Conservation (phyloP, 495 filamentous ascomycete genomes). For the Penicillium odoratum region DNA sequence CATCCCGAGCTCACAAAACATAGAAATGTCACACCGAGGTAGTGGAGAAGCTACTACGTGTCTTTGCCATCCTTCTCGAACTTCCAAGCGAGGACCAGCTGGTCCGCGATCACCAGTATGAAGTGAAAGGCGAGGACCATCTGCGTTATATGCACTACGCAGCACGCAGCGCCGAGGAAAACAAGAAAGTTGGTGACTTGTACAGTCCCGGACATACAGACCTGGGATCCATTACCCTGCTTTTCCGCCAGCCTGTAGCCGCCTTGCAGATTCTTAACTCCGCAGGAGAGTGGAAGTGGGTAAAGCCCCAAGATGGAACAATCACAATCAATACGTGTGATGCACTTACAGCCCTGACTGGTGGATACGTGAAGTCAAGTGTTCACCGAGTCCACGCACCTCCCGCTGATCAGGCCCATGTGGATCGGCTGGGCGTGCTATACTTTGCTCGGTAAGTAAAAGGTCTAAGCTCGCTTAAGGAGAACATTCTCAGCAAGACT, state of each 20-base stretch:
- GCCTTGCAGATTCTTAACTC: constrained; percentile 47
- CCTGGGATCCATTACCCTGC: constrained; percentile 42
- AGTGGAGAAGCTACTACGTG: constrained; percentile 51
- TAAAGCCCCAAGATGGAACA: constrained; percentile 45
- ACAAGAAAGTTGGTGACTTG: constrained; percentile 35
- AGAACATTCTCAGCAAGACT: neutral
- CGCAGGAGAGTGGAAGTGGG: constrained; percentile 42
- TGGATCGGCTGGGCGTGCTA: constrained; percentile 52
- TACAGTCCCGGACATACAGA: constrained; percentile 42
- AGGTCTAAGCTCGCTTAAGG: neutral
- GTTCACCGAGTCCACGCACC: constrained; percentile 54
- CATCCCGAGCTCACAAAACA: neutral
- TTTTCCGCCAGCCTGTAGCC: constrained; percentile 50
- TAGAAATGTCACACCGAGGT: constrained; percentile 51
- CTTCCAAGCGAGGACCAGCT: constrained; percentile 51
- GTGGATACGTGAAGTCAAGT: constrained; percentile 51
- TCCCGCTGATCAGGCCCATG: constrained; percentile 49
- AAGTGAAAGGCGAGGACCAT: constrained; percentile 49
- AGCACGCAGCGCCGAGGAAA: constrained; percentile 42
- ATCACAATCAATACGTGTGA: constrained; percentile 56
- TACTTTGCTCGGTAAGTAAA: constrained; percentile 40
- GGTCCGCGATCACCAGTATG: constrained; percentile 47
- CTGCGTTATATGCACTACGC: constrained; percentile 56
- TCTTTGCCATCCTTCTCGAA: constrained; percentile 53
- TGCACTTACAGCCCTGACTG: constrained; percentile 47